A percentile compares a stretch with the other conserved stretches of the same genome.
These are phyloP conservation scores for Pisolithus thermaeus DNA, from an alignment of 1,284 basidiomycete genomes.

Conservation along the genomic window DNA sequence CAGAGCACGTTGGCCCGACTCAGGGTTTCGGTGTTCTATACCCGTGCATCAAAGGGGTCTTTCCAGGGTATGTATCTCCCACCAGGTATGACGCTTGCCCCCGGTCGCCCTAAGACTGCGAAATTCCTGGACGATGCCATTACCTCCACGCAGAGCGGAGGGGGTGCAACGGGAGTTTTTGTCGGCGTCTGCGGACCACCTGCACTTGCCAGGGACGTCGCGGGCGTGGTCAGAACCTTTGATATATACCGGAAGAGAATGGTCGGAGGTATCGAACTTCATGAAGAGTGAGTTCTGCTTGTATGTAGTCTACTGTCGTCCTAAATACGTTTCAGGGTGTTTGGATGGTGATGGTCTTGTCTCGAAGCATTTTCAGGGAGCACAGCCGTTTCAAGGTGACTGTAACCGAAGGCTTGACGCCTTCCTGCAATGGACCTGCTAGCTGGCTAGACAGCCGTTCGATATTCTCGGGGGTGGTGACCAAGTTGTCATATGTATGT, in stretches of 20 bases:
- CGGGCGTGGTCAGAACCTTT: conserved; percentile 42
- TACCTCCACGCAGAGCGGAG: conserved; percentile 35
- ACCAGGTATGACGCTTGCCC: conserved; percentile 39
- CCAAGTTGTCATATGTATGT: too few relatives aligned
- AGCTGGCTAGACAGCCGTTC: neutral
- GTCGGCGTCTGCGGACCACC: conserved; percentile 65
- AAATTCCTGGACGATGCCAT: conserved; percentile 45
- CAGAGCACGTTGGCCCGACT: conserved; percentile 40
- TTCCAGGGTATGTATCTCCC: conserved; percentile 33
- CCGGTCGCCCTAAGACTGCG: conserved; percentile 45
- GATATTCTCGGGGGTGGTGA: too few relatives aligned
- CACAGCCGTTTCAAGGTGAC: too few relatives aligned
- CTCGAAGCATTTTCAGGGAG: too few relatives aligned
- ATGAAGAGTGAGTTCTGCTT: conserved; percentile 52
- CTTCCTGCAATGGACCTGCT: neutral
- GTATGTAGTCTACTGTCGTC: neutral
- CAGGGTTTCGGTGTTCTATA: conserved; percentile 59
- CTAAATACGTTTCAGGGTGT: conserved; percentile 28
- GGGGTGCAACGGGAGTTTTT: conserved; percentile 46
- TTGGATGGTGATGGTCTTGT: conserved; percentile 31
- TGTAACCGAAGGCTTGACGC: too few relatives aligned
- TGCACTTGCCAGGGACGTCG: conserved; percentile 50
- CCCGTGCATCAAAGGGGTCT: conserved; percentile 39
- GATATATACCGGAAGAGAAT: conserved; percentile 44
- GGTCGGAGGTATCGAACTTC: conserved; percentile 65